Evolutionary conservation across 768 basidiomycete genomes (phyloP), one percentile per base, ranked within the genome.

Genomic region (Termitomyces sp.): DNA sequence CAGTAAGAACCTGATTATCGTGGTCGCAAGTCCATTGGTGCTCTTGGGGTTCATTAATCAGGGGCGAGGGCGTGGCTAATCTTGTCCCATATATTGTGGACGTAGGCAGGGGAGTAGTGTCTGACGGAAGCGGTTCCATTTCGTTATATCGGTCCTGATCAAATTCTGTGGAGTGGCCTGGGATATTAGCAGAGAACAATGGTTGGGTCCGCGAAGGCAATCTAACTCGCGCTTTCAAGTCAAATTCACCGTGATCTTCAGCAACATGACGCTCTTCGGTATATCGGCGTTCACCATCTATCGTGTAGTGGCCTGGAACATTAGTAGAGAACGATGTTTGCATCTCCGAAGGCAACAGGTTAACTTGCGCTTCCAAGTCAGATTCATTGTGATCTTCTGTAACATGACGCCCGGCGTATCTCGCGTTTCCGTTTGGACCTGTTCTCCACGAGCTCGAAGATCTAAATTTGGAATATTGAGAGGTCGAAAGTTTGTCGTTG

Each of bases 71-170:
- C n/a, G 12, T 4, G 26, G 0, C 37, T 7, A 49, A 16, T 24
- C 26, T 13, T 36, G 3, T 13, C 7, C 5, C 10, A 8, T 12
- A 30, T 9, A 24, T 30, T 14, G 2, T 14, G 26, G 61, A 45
- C 16, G 22, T 24, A 4, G 54, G 45, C 1, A 51, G 55, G 3
- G 57, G 54, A n/a, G 50, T 34, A 22, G 51, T 26, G 20, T 62
- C 8, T 12, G 54, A 37, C 0, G 46, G 51, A 16, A 59, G 42
- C 3, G 55, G 57, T 22, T 62, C 57, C 7, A 56, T 61, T 14
- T 56, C 57, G 18, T 44, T 16, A 20, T 44, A 24, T 9, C 8
- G 45, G 7, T 10, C 9, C n/a, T 37, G 5, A 26, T 56, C 0
- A 43, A 10, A 8, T 16, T 12, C 32, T 26, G n/a, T n/a, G 22